These are phyloP conservation scores for Curvularia verruculosa DNA, from an alignment of 2,329 filamentous ascomycete genomes.

Conservation along the genomic window DNA sequence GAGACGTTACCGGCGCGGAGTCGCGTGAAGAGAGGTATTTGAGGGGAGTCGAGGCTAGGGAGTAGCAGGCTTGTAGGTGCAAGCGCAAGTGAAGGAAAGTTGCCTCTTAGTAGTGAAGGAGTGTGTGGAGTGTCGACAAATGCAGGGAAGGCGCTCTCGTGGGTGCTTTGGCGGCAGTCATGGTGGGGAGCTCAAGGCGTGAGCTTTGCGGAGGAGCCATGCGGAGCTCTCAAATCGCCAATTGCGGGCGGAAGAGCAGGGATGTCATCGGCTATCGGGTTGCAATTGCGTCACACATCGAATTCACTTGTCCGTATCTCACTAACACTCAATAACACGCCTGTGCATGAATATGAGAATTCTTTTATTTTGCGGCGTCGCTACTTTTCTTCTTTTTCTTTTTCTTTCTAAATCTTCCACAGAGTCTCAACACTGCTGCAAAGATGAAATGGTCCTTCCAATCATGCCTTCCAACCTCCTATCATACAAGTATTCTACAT, in stretches of 20 bases:
- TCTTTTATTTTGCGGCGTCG: neutral
- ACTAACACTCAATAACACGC: neutral
- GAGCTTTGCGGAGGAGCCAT: constrained; percentile 26
- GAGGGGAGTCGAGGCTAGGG: neutral
- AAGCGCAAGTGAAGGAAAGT: constrained; percentile 5
- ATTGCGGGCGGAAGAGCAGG: constrained; percentile 16
- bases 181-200: constrained; percentile 21
- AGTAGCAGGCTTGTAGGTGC: constrained; percentile 10
- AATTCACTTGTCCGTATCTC: neutral
- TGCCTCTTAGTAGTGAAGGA: neutral
- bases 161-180: constrained; percentile 15
- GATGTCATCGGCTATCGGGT: constrained; percentile 3
- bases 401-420: neutral
- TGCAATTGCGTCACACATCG: constrained; percentile 3
- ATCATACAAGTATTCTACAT: constrained; percentile 6
- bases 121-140: neutral
- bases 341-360: neutral
- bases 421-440: neutral
- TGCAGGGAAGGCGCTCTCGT: constrained; percentile 4
- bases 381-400: too few relatives aligned
- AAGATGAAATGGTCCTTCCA: neutral
- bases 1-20: constrained; percentile 1
- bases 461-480: neutral
- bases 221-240: constrained; percentile 16
- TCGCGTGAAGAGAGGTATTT: constrained; percentile 3